These are phyloP conservation scores for Penicillium sp. DNA, from an alignment of 2,329 filamentous ascomycete genomes.

Conservation along the genomic window DNA sequence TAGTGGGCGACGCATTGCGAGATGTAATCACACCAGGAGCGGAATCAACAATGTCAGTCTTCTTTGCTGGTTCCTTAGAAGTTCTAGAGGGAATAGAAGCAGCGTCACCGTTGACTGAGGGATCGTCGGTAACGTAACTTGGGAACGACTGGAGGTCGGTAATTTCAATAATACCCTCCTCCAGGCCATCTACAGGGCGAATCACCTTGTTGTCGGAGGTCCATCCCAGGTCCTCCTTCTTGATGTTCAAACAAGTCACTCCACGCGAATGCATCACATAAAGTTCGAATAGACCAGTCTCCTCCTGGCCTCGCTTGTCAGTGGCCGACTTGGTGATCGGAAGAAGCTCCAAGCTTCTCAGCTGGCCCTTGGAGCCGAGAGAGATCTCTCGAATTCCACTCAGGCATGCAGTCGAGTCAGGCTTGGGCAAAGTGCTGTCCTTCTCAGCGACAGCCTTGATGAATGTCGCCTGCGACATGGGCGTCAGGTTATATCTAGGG, in stretches of 20 bases:
- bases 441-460: slow-evolving; percentile 76
- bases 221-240: slow-evolving; percentile 90
- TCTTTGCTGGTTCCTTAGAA: slow-evolving; percentile 48
- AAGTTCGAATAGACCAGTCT: slow-evolving; percentile 84
- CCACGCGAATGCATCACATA: slow-evolving; percentile 98
- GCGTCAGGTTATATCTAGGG: slow-evolving; percentile 81
- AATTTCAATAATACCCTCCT: slow-evolving; percentile 74
- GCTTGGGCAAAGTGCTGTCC: slow-evolving; percentile 74
- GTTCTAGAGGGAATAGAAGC: slow-evolving; percentile 38
- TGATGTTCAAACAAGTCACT: slow-evolving; percentile 86
- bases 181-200: slow-evolving; percentile 73
- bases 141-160: slow-evolving; percentile 65
- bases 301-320: slow-evolving; percentile 63
- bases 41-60: slow-evolving; percentile 30
- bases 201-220: slow-evolving; percentile 87
- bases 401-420: slow-evolving; percentile 95
- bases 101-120: slow-evolving; percentile 52
- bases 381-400: slow-evolving; percentile 96
- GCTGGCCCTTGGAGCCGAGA: slow-evolving; percentile 80
- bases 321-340: slow-evolving; percentile 60
- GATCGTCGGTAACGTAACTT: slow-evolving; percentile 43
- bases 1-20: slow-evolving; percentile 42
- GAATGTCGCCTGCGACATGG: slow-evolving; percentile 85
- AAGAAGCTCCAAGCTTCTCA: slow-evolving; percentile 89
- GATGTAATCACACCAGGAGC: slow-evolving; percentile 27